Evolutionary conservation across 1,139 yeast genomes (phyloP), one percentile per base, ranked within the genome.

Genomic region (Casaregolazyma suthepensis): DNA sequence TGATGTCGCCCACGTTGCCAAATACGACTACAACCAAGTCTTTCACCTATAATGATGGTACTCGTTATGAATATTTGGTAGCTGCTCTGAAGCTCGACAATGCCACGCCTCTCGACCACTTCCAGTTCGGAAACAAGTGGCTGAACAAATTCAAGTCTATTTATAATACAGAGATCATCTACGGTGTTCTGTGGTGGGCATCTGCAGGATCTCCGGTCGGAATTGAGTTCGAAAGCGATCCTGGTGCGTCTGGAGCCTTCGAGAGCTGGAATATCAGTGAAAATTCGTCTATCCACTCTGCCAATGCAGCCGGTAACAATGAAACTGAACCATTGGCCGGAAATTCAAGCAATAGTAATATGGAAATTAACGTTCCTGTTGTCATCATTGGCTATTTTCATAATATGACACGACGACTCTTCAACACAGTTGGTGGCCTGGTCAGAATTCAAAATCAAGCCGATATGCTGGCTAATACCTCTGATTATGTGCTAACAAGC

Each of bases 171-270:
- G 56, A 53, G 37, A 45, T 61, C 5, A 26, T 58, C 5, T 57
- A 56, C 56, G 89, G 91, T 0, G 77, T 87, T 56, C 75, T 85
- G 43, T 86, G 93, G 89, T 85, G 90, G 85, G 91, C 93, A 1
- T 81, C 88, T 37, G 94, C 95, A 1, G 96, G 96, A 4, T 84
- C 79, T 57, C 75, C 77, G 48, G 71, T 73, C 43, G 68, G 71
- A 37, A 58, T 70, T 9, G 75, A 74, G 56, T 67, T 71, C 23
- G 72, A 71, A 48, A 64, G 63, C 22, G 70, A 68, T 42, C 45
- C 60, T 9, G 69, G 63, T 18, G 63, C 62, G 5, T 22, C 50
- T n/a, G 20, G 46, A 7, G 45, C 45, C 15, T 40, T 50, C n/a
- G 52, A 46, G 40, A 42, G 38, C 35, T 46, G 46, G 46, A 43